These are phyloP conservation scores for Favolaschia claudopus DNA, from an alignment of 768 basidiomycete genomes.

Conservation along the genomic window DNA sequence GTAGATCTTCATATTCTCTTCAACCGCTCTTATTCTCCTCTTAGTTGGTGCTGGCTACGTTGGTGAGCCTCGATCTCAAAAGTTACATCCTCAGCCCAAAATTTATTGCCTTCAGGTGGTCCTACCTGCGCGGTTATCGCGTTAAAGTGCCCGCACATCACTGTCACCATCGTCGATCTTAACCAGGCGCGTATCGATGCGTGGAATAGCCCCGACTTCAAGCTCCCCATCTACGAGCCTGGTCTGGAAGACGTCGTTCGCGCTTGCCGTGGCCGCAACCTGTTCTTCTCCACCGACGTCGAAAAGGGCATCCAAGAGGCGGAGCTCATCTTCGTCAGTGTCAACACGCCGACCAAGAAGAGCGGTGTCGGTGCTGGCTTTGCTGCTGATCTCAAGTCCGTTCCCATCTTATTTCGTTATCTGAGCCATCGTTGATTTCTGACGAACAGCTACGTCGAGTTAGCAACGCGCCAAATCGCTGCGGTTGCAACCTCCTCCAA, in stretches of 20 bases:
- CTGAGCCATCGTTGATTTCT: conserved; percentile 7
- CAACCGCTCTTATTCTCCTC: conserved; percentile 2
- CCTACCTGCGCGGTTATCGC: conserved; percentile 97
- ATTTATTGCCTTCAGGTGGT: conserved; percentile 63
- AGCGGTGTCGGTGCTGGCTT: conserved; percentile 96
- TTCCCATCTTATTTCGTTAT: conserved; percentile 16
- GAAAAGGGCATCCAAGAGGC: conserved; percentile 93
- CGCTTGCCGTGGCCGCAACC: conserved; percentile 88
- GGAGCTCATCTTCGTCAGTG: conserved; percentile 97
- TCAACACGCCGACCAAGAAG: conserved; percentile 99
- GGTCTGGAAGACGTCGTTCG: conserved; percentile 93
- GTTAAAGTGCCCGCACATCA: conserved; percentile 90
- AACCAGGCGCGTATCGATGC: conserved; percentile 95
- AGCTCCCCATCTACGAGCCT: conserved; percentile 96
- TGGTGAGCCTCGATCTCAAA: conserved; percentile 57
- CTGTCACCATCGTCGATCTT: conserved; percentile 97
- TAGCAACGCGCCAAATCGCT: conserved; percentile 96
- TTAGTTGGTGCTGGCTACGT: conserved; percentile 93
- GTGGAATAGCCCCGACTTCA: conserved; percentile 90
- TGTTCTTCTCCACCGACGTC: conserved; percentile 97
- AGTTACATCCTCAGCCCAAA: conserved; percentile 1
- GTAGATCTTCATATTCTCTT: conserved; percentile 38
- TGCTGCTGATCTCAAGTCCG: conserved; percentile 96
- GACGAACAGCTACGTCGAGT: conserved; percentile 86
- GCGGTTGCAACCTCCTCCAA: conserved; percentile 89